These are phyloP conservation scores for Shiraia sp. DNA, from an alignment of 2,329 filamentous ascomycete genomes.

Conservation along the genomic window DNA sequence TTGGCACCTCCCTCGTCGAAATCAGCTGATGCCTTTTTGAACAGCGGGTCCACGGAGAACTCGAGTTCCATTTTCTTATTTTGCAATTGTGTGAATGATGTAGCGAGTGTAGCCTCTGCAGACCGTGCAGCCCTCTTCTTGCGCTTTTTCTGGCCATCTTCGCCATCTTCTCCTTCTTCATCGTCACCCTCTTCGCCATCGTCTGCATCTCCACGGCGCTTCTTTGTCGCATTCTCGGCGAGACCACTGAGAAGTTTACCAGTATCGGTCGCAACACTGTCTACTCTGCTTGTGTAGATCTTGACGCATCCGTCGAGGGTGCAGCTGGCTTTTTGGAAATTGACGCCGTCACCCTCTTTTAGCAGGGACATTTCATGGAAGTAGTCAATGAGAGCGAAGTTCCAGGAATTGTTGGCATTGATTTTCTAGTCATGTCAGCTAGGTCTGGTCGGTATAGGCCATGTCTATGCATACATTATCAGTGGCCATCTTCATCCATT, in stretches of 20 bases:
- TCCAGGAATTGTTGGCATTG: slow-evolving; percentile 98
- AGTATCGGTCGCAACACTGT: slow-evolving; percentile 97
- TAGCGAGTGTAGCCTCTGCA: slow-evolving; percentile 89
- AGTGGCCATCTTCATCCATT: slow-evolving; percentile 99
- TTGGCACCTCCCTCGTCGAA: slow-evolving; percentile 98
- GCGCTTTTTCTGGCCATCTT: slow-evolving; percentile 62
- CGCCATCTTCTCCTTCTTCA: slow-evolving; percentile 68
- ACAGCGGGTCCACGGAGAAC: slow-evolving; percentile 95
- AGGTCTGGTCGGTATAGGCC: neutral
- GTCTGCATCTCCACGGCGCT: slow-evolving; percentile 42
- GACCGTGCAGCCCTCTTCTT: slow-evolving; percentile 82
- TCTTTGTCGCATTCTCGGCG: slow-evolving; percentile 77
- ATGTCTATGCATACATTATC: slow-evolving; percentile 65
- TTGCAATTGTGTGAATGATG: slow-evolving; percentile 84
- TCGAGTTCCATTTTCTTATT: slow-evolving; percentile 98
- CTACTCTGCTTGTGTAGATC: slow-evolving; percentile 97
- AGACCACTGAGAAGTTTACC: slow-evolving; percentile 92
- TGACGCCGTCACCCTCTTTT: slow-evolving; percentile 94
- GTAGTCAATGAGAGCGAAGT: slow-evolving; percentile 99
- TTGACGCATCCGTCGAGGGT: slow-evolving; percentile 98
- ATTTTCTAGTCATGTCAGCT: slow-evolving; percentile 59
- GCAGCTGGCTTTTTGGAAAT: slow-evolving; percentile 98
- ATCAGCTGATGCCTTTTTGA: slow-evolving; percentile 98
- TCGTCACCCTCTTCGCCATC: slow-evolving; percentile 54
- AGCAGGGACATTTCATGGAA: slow-evolving; percentile 98